These are phyloP conservation scores for Dendrobium catenatum DNA, from an alignment of 106 monocot species.

Conservation along the genomic window DNA sequence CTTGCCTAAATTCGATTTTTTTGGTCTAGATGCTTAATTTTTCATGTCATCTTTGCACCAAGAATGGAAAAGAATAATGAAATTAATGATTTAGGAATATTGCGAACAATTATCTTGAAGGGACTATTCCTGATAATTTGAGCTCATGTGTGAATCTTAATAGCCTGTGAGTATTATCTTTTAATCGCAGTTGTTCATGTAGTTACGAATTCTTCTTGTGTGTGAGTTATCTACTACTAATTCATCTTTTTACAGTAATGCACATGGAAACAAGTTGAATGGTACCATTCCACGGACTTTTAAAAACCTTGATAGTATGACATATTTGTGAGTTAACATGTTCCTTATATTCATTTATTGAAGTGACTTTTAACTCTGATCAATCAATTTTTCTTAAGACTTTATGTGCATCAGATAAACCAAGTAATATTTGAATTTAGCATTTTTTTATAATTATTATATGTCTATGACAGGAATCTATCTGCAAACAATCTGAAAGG, in stretches of 20 bases:
- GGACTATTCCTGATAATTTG: conserved; percentile 81
- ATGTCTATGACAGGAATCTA: conserved; percentile 49
- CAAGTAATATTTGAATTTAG: neutral
- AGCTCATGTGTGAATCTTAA: conserved; percentile 89
- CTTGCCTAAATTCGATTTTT: conserved; percentile 4
- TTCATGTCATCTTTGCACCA: neutral
- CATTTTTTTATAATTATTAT: neutral
- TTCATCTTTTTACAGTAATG: conserved; percentile 36
- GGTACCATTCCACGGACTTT: conserved; percentile 60
- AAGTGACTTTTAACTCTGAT: neutral
- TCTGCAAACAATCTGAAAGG: conserved; percentile 78
- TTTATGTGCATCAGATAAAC: neutral
- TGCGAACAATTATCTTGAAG: conserved; percentile 86
- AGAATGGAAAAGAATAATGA: neutral
- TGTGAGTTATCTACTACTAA: neutral
- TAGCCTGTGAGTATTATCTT: conserved; percentile 52
- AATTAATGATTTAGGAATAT: conserved; percentile 52
- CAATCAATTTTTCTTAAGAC: neutral
- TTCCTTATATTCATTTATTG: neutral
- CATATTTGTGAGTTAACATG: conserved; percentile 61
- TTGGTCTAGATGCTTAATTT: neutral
- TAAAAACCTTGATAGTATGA: conserved; percentile 73
- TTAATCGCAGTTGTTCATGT: neutral
- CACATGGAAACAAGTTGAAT: conserved; percentile 50
- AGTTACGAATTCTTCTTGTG: neutral